Percentiles rank a stretch among this genome's conserved stretches.
Conservation (phyloP, 2,329 filamentous ascomycete genomes). For the Botrytis tulipae region DNA sequence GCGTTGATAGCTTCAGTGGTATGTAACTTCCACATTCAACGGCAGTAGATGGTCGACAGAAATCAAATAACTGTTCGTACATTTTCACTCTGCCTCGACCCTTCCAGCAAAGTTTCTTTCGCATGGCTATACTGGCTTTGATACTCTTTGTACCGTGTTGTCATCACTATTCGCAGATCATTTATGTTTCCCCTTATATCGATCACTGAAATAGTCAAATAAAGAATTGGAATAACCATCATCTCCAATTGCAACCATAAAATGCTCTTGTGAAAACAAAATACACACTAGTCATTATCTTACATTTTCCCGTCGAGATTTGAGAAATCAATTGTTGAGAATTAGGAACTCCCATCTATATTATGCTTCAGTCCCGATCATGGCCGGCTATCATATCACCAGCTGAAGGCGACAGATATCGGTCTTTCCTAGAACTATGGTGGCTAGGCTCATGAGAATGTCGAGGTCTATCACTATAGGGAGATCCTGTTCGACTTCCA, state of each 20-base stretch:
- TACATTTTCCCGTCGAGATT: neutral
- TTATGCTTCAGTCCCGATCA: neutral
- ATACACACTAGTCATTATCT: neutral
- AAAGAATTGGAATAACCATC: neutral
- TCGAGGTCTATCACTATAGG: neutral
- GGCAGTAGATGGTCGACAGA: neutral
- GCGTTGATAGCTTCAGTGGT: neutral
- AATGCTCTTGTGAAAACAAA: neutral
- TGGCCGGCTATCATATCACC: neutral
- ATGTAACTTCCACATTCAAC: neutral
- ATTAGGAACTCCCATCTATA: too few relatives aligned
- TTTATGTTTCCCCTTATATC: neutral
- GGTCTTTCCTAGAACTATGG: neutral
- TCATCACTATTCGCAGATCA: neutral
- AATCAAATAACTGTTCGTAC: neutral
- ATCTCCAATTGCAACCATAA: neutral
- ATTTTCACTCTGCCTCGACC: neutral
- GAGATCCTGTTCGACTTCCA: conserved; percentile 3
- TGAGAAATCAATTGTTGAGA: neutral
- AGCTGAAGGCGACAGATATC: neutral
- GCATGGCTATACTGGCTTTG: neutral
- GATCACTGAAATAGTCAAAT: neutral
- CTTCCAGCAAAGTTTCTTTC: neutral
- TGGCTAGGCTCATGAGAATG: neutral
- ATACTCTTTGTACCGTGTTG: neutral